Evolutionary conservation across 441 rosid genomes (phyloP).

Genomic region (Daphne laureola): DNA sequence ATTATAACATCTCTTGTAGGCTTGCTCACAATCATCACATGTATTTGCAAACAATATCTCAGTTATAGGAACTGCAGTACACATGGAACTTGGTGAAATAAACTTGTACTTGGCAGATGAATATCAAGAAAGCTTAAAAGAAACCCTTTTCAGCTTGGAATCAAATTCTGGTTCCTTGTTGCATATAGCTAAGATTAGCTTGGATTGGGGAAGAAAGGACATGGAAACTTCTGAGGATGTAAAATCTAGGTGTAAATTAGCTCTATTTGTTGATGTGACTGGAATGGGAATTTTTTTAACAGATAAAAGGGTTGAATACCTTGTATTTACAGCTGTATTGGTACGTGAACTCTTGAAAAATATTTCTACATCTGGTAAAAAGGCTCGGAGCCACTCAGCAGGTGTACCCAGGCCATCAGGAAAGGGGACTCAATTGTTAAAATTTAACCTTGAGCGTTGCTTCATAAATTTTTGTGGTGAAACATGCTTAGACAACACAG

Average conservation of each 20-base stretch:
- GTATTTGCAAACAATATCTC: slow-evolving; percentile 90
- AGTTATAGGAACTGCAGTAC: slow-evolving; percentile 60
- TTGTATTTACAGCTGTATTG: slow-evolving; percentile 66
- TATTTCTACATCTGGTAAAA: slow-evolving; percentile 51
- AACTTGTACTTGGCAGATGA: slow-evolving; percentile 94
- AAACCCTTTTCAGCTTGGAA: slow-evolving; percentile 78
- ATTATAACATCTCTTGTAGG: slow-evolving; percentile 34
- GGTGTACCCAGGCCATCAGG: slow-evolving; percentile 64
- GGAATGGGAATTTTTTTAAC: slow-evolving; percentile 74
- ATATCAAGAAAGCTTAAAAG: slow-evolving; percentile 84
- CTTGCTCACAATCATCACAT: slow-evolving; percentile 94
- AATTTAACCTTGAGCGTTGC: slow-evolving; percentile 79
- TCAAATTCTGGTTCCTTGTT: slow-evolving; percentile 87
- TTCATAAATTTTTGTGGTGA: slow-evolving; percentile 69
- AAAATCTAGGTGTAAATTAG: slow-evolving; percentile 55
- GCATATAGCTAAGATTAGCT: slow-evolving; percentile 85
- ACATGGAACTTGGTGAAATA: slow-evolving; percentile 95
- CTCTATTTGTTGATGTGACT: slow-evolving; percentile 81
- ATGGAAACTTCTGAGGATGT: slow-evolving; percentile 56
- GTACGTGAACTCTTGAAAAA: slow-evolving; percentile 66
- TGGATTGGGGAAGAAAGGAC: slow-evolving; percentile 92
- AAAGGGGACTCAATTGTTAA: slow-evolving; percentile 75
- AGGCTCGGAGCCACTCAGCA: slow-evolving; percentile 37
- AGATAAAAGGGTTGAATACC: slow-evolving; percentile 72
- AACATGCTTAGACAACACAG: slow-evolving; percentile 57